Conservation (phyloP, 345 rosid genomes). For the Geranium brycei region DNA sequence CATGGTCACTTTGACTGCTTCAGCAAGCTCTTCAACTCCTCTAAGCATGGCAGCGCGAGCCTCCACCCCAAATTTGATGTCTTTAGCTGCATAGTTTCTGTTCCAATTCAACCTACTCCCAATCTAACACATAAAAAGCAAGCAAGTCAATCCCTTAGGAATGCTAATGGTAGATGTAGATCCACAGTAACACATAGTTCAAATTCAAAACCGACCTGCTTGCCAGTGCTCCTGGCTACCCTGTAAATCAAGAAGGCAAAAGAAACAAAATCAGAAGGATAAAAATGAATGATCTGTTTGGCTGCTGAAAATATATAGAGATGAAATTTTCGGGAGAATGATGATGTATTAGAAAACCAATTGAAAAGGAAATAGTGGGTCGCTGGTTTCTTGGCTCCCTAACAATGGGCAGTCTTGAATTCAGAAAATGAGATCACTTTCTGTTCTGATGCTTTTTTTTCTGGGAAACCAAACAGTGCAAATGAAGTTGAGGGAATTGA, state of each 20-base stretch:
- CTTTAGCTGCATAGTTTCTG: slow-evolving; percentile 87
- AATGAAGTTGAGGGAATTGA: background rate
- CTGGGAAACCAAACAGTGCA: background rate
- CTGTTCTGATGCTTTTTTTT: background rate
- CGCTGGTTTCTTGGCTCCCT: background rate
- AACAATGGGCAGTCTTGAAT: background rate
- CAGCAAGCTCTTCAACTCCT: slow-evolving; percentile 95
- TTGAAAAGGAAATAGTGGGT: too few relatives aligned
- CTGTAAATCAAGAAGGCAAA: slow-evolving; percentile 20
- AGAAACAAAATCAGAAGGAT: background rate
- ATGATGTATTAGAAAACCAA: too few relatives aligned
- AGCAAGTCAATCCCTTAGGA: slow-evolving; percentile 3
- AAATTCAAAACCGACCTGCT: slow-evolving; percentile 34
- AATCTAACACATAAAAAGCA: slow-evolving; percentile 25
- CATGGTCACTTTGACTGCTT: slow-evolving; percentile 89
- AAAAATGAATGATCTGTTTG: too few relatives aligned
- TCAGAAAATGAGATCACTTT: background rate
- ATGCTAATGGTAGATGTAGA: background rate
- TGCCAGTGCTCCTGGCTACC: slow-evolving; percentile 35
- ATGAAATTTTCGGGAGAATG: too few relatives aligned
- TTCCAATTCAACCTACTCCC: slow-evolving; percentile 59
- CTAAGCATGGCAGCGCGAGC: slow-evolving; percentile 83
- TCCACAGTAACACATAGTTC: background rate
- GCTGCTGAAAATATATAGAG: too few relatives aligned
- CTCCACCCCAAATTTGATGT: slow-evolving; percentile 74